A percentile compares a stretch with the other conserved stretches of the same genome.
Conservation (phyloP, 768 basidiomycete genomes). For the Cyathus striatus region DNA sequence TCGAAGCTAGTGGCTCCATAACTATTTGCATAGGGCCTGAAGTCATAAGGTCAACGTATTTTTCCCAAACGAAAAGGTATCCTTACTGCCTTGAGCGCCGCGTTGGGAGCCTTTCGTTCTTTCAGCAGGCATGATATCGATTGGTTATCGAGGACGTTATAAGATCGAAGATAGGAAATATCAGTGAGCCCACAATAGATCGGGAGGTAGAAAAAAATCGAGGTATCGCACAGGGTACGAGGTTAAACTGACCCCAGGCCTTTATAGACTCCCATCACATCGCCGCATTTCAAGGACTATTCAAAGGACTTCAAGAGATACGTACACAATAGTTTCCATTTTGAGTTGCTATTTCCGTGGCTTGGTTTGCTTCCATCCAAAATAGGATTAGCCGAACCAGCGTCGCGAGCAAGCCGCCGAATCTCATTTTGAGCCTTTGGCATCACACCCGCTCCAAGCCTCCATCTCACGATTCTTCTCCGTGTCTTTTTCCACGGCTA, state of each 20-base stretch:
- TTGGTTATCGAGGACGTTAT: conserved; percentile 10
- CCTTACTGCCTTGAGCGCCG: conserved; percentile 27
- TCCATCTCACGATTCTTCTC: no score
- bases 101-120: conserved; percentile 35
- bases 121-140: conserved; percentile 34
- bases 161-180: conserved; percentile 9
- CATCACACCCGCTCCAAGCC: no score
- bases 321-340: conserved; percentile 16
- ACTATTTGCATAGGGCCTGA: no score
- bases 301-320: conserved; percentile 22
- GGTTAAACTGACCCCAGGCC: conserved; percentile 12
- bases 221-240: conserved; percentile 3
- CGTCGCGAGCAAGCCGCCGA: not conserved
- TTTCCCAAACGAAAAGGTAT: no score
- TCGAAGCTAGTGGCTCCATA: conserved; percentile 29
- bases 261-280: conserved; percentile 10
- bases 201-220: conserved; percentile 8
- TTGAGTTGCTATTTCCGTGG: conserved; percentile 6
- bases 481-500: no score
- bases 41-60: no score
- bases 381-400: not conserved
- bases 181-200: conserved; percentile 14
- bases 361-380: not conserved
- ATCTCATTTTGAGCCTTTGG: no score
- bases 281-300: conserved; percentile 3